Base-by-base conservation (phyloP, 805 yeast species). In the Brettanomyces sp. region DNA sequence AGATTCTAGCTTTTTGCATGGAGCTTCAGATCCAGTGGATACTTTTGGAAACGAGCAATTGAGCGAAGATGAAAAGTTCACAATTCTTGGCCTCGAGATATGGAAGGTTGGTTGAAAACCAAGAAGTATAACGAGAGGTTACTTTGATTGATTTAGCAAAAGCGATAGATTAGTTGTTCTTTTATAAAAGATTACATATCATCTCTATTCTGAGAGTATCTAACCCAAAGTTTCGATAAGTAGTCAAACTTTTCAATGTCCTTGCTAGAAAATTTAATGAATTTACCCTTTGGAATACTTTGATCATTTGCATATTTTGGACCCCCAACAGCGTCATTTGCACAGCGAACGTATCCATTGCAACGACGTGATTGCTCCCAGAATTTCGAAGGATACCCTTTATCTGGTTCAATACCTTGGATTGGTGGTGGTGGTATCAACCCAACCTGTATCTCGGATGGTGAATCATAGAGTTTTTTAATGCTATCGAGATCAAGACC, bases 11-110 rank as follows among this genome's bases (percentile, higher is more conserved):
- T 70, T 91, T 38, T 67, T 74, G 46, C 73, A 73, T 45, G 99
- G 98, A 3, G 90, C 88, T 0, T 79, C 90, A 28, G 81, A 79
- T 56, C 73, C 79, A 2, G 84, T 91, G 44, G 78, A 79, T 25
- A 93, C 98, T 0, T 91, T 87, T 68, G 96, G 95, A 0, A 91
- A 93, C 62, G 97, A 88, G 47, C 79, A 82, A 1, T 67, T 91
- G 48, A 55, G 62, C 47, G 48, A 45, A 33, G 49, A 57, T 7
- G 79, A 77, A 3, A 85, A 80, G 57, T 93, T 93, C 62, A 75
- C 73, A 45, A 79, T 91, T 4, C 65, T 83, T 37, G 90, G 85
- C 0, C 65, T 91, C 36, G 98, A 90, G 59, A 73, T 91, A 0
- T 90, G 98, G 98, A 74, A 82, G 49, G 75, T 89, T 5, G 83